phyloP scores from a whole-genome alignment of 2,329 filamentous ascomycete genomes.

The Colletotrichum magnum region DNA sequence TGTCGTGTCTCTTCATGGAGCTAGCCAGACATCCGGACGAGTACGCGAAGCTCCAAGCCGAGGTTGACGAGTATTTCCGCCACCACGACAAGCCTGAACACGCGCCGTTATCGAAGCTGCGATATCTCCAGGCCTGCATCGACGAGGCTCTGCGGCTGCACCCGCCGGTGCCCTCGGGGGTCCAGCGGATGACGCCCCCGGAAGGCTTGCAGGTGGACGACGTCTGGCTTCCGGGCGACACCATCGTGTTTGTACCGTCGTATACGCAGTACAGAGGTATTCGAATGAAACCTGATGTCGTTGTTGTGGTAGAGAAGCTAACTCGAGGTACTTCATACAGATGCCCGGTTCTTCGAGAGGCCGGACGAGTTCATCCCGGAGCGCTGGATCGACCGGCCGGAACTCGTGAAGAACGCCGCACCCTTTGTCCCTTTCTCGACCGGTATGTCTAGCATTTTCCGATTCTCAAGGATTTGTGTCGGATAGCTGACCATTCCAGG shows the following conservation, averaged over 20 bases:
- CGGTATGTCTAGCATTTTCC: constrained; percentile 33
- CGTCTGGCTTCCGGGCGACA: constrained; percentile 51
- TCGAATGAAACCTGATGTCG: too few relatives aligned
- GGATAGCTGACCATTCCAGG: neutral
- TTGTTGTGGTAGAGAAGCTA: neutral
- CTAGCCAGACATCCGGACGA: constrained; percentile 27
- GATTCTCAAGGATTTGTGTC: neutral
- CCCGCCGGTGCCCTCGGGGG: constrained; percentile 51
- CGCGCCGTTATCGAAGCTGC: constrained; percentile 41
- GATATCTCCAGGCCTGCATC: constrained; percentile 52
- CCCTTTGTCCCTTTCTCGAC: constrained; percentile 51
- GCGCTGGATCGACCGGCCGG: constrained; percentile 50
- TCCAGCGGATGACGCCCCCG: constrained; percentile 52
- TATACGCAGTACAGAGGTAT: constrained; percentile 44
- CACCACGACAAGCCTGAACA: constrained; percentile 32
- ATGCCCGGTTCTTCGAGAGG: constrained; percentile 41
- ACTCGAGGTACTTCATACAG: constrained; percentile 35
- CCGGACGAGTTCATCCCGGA: constrained; percentile 54
- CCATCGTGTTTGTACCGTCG: constrained; percentile 49
- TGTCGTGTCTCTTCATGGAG: constrained; percentile 39
- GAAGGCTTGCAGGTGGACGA: constrained; percentile 52
- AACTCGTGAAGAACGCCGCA: constrained; percentile 48
- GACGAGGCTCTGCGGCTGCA: constrained; percentile 56
- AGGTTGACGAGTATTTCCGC: constrained; percentile 41
- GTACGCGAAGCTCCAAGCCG: constrained; percentile 4